Evolutionary conservation across 2,329 filamentous ascomycete species (phyloP), one percentile per base, ranked within the genome.

Genomic region (Cladosporium sp.): DNA sequence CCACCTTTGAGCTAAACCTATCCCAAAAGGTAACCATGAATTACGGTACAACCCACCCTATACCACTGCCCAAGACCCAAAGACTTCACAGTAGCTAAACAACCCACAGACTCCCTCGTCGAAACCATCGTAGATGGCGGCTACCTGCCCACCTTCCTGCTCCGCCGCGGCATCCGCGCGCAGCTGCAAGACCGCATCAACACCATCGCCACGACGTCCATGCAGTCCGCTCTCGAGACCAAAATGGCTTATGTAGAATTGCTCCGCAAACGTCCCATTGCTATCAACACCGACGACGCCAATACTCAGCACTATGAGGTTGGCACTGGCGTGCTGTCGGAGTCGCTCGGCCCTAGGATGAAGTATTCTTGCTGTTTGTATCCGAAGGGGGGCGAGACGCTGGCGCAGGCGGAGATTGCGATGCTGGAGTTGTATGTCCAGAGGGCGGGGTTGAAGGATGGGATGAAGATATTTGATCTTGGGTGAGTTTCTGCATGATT

Each of bases 281-380:
- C 89, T n/a, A 84, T 91, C 70, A 86, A 89, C 75, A 90, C 88
- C 0, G 82, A 81, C 3, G 79, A 82, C 2, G 88, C 89, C 25
- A 91, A 91, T 74, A 79, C 84, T 71, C 89, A 91, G 80, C 89
- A 91, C 76, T 91, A 91, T 73, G 89, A 91, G 77, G 88, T 91
- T 48, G 87, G 86, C 46, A 89, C 88, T 0, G 86, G 86, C 3
- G 85, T 91, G 26, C 76, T 91, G 48, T 77, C 79, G 30, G 84
- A 83, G 30, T 87, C 84, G 75, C 78, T 91, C 14, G 89, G 89
- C 0, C 86, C 87, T 4, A 79, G 88, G 63, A 91, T 91, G 88
- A 91, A 91, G 81, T 91, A 91, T 75, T 88, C 85, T n/a, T 83
- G 81, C 68, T 89, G 86, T 74, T 78, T 89, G 72, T 91, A 91